A percentile compares a stretch with the other conserved stretches of the same genome.
phyloP scores from a whole-genome alignment of 257 asterid species.

The Osmanthus fragrans region DNA sequence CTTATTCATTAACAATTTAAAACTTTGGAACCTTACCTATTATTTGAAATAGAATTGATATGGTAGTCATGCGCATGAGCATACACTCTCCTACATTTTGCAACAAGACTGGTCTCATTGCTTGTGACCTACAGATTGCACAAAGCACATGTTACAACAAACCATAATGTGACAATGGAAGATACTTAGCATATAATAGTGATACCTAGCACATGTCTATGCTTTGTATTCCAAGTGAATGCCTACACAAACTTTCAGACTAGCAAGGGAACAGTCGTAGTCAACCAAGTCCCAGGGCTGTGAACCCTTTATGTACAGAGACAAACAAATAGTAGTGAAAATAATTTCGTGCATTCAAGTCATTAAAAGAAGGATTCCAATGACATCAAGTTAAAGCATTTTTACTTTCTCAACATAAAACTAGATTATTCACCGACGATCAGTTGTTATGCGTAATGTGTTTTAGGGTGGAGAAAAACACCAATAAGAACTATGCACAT shows the following conservation, averaged over 20 bases:
- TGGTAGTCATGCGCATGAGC: slow-evolving; percentile 94
- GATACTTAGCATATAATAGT: slow-evolving; percentile 17
- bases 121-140: slow-evolving; percentile 60
- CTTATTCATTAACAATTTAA: slow-evolving; percentile 9
- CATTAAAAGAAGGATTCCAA: slow-evolving; percentile 1
- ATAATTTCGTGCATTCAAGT: background rate
- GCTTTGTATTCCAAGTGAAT: slow-evolving; percentile 7
- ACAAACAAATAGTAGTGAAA: background rate
- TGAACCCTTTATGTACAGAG: slow-evolving; percentile 11
- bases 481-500: background rate
- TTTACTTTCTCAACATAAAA: slow-evolving; percentile 10
- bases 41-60: slow-evolving; percentile 82
- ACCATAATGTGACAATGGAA: background rate
- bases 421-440: background rate
- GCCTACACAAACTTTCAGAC: slow-evolving; percentile 3
- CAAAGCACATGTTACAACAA: slow-evolving; percentile 24
- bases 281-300: background rate
- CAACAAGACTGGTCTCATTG: slow-evolving; percentile 73
- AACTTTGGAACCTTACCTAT: slow-evolving; percentile 51
- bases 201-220: slow-evolving; percentile 8
- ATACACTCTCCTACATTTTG: slow-evolving; percentile 83
- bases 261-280: slow-evolving; percentile 1
- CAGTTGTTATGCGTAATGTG: background rate
- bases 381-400: slow-evolving; percentile 11
- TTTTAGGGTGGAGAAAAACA: background rate